Conservation (phyloP, 176 grass and related monocot genomes). For the Hyparrhenia diplandra region DNA sequence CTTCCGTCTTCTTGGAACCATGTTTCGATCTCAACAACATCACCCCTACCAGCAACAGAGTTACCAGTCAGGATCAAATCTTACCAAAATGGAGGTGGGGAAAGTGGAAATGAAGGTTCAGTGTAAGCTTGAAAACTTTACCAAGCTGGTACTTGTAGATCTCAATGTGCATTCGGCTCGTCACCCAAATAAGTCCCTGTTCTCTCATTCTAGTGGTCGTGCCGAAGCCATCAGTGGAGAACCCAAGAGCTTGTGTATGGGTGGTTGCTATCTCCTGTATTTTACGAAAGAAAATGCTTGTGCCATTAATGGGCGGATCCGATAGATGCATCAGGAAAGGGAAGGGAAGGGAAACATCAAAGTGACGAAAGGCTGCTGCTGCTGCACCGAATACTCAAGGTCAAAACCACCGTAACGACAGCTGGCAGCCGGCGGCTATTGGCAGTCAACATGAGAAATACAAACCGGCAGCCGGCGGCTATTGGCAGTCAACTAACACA, state of each 20-base stretch:
- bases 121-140: conserved; percentile 30
- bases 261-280: conserved; percentile 88
- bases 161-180: conserved; percentile 95
- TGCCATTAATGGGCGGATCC: too few relatives aligned
- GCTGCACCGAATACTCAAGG: too few relatives aligned
- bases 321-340: too few relatives aligned
- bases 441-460: too few relatives aligned
- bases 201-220: conserved; percentile 88
- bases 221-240: conserved; percentile 92
- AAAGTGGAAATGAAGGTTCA: background rate
- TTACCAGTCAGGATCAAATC: conserved; percentile 9
- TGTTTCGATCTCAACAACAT: conserved; percentile 95
- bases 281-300: too few relatives aligned
- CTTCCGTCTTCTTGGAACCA: conserved; percentile 96
- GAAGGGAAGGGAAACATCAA: too few relatives aligned
- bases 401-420: too few relatives aligned
- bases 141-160: conserved; percentile 96
- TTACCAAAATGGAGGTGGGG: background rate
- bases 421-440: too few relatives aligned
- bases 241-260: conserved; percentile 88
- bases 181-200: conserved; percentile 95
- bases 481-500: too few relatives aligned
- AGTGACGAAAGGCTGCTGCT: too few relatives aligned
- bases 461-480: too few relatives aligned
- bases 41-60: conserved; percentile 62